These are phyloP conservation scores for Ogataea naganishii DNA, from an alignment of 805 yeast genomes.

Conservation along the genomic window DNA sequence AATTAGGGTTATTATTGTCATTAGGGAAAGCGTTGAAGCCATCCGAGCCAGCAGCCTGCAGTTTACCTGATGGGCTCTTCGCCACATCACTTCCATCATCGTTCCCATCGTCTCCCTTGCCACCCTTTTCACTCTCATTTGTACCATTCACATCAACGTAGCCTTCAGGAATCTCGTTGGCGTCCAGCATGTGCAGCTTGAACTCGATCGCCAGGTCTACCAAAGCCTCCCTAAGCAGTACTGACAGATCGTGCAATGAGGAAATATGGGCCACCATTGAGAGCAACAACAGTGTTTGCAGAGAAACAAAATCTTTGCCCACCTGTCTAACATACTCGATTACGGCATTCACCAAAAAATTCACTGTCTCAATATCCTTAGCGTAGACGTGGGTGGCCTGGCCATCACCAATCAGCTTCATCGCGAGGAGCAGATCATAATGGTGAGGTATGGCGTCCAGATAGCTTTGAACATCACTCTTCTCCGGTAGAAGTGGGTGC, in stretches of 20 bases:
- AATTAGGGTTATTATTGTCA: too few relatives aligned
- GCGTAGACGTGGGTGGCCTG: conserved; percentile 28
- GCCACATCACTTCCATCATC: conserved; percentile 1
- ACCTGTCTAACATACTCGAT: conserved; percentile 20
- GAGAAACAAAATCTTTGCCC: conserved; percentile 33
- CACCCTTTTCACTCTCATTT: neutral
- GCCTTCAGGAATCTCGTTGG: conserved; percentile 13
- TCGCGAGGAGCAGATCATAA: conserved; percentile 33
- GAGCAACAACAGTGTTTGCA: conserved; percentile 32
- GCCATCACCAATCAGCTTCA: conserved; percentile 44
- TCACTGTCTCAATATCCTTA: conserved; percentile 30
- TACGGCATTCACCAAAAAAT: conserved; percentile 26
- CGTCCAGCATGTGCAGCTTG: conserved; percentile 31
- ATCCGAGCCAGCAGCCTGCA: too few relatives aligned
- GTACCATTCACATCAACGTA: conserved; percentile 26
- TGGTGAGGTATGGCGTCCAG: conserved; percentile 25
- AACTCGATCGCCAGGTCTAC: conserved; percentile 29
- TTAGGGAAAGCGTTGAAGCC: too few relatives aligned
- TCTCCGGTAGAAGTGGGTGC: conserved; percentile 41
- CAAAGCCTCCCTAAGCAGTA: conserved; percentile 32
- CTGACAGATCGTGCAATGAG: conserved; percentile 39
- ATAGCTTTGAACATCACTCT: conserved; percentile 24
- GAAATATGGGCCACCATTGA: conserved; percentile 41
- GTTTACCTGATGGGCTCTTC: conserved; percentile 12
- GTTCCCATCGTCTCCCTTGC: neutral